A percentile compares a stretch with the other conserved stretches of the same genome.
phyloP scores from a whole-genome alignment of 2,329 filamentous ascomycete species.

The Trichoderma harzianum region DNA sequence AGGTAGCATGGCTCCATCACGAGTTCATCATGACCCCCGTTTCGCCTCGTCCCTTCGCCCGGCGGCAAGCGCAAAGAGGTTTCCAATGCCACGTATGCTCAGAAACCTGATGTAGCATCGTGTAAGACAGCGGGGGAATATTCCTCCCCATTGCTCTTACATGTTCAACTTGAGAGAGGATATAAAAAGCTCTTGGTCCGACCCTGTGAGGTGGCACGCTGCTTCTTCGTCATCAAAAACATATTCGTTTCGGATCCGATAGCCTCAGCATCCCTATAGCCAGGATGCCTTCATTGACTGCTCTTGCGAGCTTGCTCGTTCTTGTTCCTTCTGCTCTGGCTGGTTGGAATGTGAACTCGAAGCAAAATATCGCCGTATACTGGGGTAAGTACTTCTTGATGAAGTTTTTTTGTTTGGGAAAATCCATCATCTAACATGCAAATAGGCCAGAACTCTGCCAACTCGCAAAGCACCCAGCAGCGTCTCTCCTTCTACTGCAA shows the following conservation, averaged over 20 bases:
- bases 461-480: conserved; percentile 49
- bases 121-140: background rate
- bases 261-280: background rate
- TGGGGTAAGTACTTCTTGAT: conserved; percentile 51
- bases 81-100: conserved; percentile 14
- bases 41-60: background rate
- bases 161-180: background rate
- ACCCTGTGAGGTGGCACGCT: conserved; percentile 1
- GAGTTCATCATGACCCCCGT: background rate
- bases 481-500: conserved; percentile 57
- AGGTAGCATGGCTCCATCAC: conserved; percentile 8
- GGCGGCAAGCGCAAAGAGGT: background rate
- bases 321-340: conserved; percentile 33
- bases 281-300: conserved; percentile 19
- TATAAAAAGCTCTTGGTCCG: conserved; percentile 16
- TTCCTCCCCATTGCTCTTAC: background rate
- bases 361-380: conserved; percentile 60
- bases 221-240: background rate
- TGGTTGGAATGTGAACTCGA: conserved; percentile 44
- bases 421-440: background rate
- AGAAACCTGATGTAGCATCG: conserved; percentile 8
- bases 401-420: too few species aligned
- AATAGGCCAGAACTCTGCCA: conserved; percentile 58
- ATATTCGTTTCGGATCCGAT: background rate
- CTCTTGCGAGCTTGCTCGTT: conserved; percentile 24